phyloP scores from a whole-genome alignment of 495 filamentous ascomycete species.

The Glutinoglossum americanum region DNA sequence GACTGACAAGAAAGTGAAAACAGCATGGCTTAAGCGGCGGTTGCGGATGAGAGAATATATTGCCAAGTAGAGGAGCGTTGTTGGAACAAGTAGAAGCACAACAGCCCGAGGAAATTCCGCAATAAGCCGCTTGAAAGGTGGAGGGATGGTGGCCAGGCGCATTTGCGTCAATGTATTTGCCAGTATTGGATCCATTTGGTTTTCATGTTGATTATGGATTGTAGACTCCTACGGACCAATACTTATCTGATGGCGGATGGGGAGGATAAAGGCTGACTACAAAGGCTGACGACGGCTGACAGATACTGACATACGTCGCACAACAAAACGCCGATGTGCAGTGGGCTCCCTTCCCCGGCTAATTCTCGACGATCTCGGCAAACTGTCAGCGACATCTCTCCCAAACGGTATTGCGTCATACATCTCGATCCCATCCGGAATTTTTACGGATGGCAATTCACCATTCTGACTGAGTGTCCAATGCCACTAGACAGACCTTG shows the following conservation, averaged over 20 bases:
- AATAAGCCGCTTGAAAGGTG: background rate
- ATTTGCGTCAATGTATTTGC: background rate
- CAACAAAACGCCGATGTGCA: background rate
- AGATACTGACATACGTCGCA: background rate
- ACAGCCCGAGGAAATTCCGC: background rate
- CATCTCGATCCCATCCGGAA: background rate
- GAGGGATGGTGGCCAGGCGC: background rate
- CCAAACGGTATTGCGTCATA: background rate
- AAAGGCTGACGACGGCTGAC: background rate
- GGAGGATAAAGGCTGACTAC: background rate
- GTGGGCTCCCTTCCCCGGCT: too few relatives aligned
- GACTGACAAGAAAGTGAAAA: background rate
- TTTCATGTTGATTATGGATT: background rate
- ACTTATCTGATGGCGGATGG: background rate
- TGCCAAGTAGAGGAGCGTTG: background rate
- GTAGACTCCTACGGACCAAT: too few relatives aligned
- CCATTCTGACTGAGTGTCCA: background rate
- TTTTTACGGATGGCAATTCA: background rate
- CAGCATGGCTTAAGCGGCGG: background rate
- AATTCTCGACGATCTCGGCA: too few relatives aligned
- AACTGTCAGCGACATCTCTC: background rate
- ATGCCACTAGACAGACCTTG: background rate
- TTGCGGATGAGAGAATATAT: background rate
- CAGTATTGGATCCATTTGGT: background rate
- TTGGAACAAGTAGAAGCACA: background rate